phyloP scores from a whole-genome alignment of 495 filamentous ascomycete genomes.

The Tuber calosporum region DNA sequence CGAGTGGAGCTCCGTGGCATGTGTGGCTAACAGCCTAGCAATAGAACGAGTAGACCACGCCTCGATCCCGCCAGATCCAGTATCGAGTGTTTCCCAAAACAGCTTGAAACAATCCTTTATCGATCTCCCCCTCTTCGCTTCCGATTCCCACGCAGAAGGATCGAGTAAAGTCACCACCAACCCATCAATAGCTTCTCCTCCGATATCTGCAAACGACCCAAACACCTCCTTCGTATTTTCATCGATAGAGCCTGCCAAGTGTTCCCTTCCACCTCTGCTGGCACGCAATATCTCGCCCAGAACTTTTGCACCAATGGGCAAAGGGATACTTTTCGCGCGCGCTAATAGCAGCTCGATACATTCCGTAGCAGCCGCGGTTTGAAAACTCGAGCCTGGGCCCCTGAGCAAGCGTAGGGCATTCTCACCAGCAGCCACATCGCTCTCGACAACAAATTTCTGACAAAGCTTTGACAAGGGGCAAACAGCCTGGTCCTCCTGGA shows the following conservation, averaged over 20 bases:
- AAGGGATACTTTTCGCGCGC: constrained; percentile 44
- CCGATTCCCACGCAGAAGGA: constrained; percentile 51
- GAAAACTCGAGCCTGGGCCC: constrained; percentile 50
- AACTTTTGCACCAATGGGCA: constrained; percentile 51
- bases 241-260: constrained; percentile 48
- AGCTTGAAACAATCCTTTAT: constrained; percentile 60
- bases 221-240: constrained; percentile 51
- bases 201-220: constrained; percentile 53
- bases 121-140: constrained; percentile 48
- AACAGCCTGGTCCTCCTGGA: constrained; percentile 36
- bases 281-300: constrained; percentile 55
- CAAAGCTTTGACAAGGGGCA: constrained; percentile 51
- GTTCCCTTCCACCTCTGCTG: constrained; percentile 51
- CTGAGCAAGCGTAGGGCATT: constrained; percentile 53
- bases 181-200: constrained; percentile 55
- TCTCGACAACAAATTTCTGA: constrained; percentile 48
- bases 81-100: constrained; percentile 58
- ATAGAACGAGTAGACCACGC: constrained; percentile 57
- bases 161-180: constrained; percentile 55
- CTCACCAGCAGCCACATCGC: constrained; percentile 53
- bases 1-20: constrained; percentile 51
- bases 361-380: constrained; percentile 50
- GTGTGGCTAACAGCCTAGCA: constrained; percentile 55
- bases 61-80: constrained; percentile 54
- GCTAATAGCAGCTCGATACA: constrained; percentile 53